These are phyloP conservation scores for Pleurotus salmoneostramineus DNA, from an alignment of 768 basidiomycete species.

Conservation along the genomic window DNA sequence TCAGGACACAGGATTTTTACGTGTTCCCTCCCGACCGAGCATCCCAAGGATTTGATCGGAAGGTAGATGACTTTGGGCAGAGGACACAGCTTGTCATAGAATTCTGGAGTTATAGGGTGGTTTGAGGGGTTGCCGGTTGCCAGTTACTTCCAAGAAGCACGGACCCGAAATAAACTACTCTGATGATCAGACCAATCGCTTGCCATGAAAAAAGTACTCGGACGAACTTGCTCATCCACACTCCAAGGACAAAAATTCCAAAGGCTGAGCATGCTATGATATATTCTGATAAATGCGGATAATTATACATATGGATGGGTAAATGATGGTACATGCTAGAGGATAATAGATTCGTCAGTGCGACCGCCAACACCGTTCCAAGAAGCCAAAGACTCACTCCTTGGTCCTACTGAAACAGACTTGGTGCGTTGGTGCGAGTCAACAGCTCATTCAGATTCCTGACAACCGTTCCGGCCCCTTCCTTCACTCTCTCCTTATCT, in stretches of 20 bases:
- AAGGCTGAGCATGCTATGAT: constrained; percentile 10
- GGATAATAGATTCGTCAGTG: constrained; percentile 14
- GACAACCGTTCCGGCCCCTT: constrained; percentile 70
- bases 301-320: constrained; percentile 25
- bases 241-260: not conserved
- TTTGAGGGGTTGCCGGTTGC: no score
- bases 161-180: no score
- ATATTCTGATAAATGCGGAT: constrained; percentile 17
- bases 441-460: constrained; percentile 70
- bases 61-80: no score
- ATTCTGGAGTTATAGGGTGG: no score
- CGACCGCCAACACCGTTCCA: not conserved
- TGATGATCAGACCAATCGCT: no score
- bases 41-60: no score
- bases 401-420: constrained; percentile 25
- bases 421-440: constrained; percentile 42
- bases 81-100: no score
- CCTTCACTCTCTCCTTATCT: constrained; percentile 64
- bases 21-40: no score
- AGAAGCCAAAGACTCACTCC: constrained; percentile 4
- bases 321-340: constrained; percentile 23
- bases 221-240: not conserved
- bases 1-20: no score
- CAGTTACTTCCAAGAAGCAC: no score
- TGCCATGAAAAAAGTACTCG: no score